Evolutionary conservation across 306 rosid species (phyloP).

Genomic region (Lotus japonicus): DNA sequence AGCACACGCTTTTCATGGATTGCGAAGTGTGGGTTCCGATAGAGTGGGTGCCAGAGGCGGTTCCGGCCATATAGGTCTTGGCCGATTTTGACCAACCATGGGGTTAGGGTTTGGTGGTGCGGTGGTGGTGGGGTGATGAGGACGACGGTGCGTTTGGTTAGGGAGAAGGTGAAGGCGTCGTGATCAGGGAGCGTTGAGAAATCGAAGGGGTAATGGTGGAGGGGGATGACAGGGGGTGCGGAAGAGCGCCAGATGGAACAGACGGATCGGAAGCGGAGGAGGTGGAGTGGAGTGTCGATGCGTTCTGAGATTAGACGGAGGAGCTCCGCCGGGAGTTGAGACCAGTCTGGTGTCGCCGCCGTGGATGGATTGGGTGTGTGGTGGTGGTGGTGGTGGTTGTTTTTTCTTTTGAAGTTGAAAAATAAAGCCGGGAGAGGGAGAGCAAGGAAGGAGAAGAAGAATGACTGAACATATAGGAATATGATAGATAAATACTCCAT

Average conservation of each 20-base stretch:
- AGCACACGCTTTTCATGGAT: conserved; percentile 14
- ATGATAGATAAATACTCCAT: no score
- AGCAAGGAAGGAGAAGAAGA: no score
- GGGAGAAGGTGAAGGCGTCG: neutral
- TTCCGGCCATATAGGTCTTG: neutral
- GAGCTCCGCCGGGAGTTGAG: conserved; percentile 19
- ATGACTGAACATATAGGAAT: neutral
- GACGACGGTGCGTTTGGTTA: conserved; percentile 17
- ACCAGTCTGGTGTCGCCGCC: conserved; percentile 17
- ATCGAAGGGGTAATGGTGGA: neutral
- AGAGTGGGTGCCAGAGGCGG: conserved; percentile 13
- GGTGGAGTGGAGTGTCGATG: conserved; percentile 11
- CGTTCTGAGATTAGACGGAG: neutral
- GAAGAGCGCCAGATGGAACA: conserved; percentile 1
- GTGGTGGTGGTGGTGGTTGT: neutral
- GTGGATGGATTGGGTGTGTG: neutral
- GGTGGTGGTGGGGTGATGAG: conserved; percentile 13
- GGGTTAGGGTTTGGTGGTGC: neutral
- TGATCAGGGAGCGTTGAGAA: no score
- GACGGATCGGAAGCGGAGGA: conserved; percentile 25
- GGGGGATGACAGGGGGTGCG: neutral
- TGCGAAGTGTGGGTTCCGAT: neutral
- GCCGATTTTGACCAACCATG: conserved; percentile 26
- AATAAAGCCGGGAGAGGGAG: no score
- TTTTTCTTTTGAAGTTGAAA: no score